Evolutionary conservation across 176 grass and related monocot genomes (phyloP).

Genomic region (bread wheat (Triticum aestivum)): IWGSC_CS_RefSeq_v2.1 NC_057803.1:619793446-619793945

Average conservation of each 20-base stretch:
- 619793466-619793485: neutral
- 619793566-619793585: neutral
- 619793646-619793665: neutral
- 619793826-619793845: constrained; percentile 89
- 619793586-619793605: neutral
- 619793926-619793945: too few species aligned
- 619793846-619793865: constrained; percentile 88
- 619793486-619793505: too few species aligned
- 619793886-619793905: constrained; percentile 89
- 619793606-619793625: neutral
- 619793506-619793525: too few species aligned
- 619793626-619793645: neutral
- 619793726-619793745: neutral
- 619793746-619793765: neutral
- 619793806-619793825: constrained; percentile 73
- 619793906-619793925: constrained; percentile 72
- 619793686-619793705: neutral
- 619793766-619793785: neutral
- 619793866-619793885: constrained; percentile 92
- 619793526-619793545: neutral
- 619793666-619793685: neutral
- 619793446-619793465: neutral
- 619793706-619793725: neutral
- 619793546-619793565: neutral
- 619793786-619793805: constrained; percentile 1